Conservation (phyloP, 2,329 filamentous ascomycete genomes). For the Aspergillus pseudonomiae region DNA sequence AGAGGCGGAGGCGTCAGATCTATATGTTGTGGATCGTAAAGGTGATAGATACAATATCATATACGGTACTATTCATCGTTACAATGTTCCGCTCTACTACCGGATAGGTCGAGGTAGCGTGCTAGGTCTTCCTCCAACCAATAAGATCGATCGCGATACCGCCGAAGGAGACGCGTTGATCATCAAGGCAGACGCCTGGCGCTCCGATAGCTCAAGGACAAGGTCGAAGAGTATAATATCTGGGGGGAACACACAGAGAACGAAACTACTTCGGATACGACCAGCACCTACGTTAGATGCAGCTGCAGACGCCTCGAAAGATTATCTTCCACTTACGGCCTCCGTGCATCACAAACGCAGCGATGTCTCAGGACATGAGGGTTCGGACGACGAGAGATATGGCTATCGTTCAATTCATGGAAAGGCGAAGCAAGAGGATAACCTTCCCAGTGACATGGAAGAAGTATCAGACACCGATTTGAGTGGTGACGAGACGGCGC, state of each 20-base stretch:
- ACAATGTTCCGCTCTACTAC: conserved; percentile 70
- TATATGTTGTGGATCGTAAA: conserved; percentile 69
- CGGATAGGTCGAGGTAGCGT: conserved; percentile 70
- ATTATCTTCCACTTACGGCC: conserved; percentile 37
- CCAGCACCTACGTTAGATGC: conserved; percentile 20
- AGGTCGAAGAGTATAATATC: conserved; percentile 48
- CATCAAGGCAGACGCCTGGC: conserved; percentile 33
- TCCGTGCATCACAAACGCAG: conserved; percentile 45
- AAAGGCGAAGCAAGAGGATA: conserved; percentile 56
- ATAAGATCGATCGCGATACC: conserved; percentile 69
- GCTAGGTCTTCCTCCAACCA: conserved; percentile 63
- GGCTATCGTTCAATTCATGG: conserved; percentile 68
- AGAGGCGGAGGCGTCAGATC: conserved; percentile 27
- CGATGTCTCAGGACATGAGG: conserved; percentile 29
- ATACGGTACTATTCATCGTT: conserved; percentile 74
- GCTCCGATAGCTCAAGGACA: conserved; percentile 49
- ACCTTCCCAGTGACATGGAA: conserved; percentile 52
- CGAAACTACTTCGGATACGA: conserved; percentile 31
- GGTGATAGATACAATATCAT: conserved; percentile 76
- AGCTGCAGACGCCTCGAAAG: conserved; percentile 27
- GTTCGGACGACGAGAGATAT: conserved; percentile 54
- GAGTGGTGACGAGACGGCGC: conserved; percentile 41
- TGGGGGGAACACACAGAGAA: conserved; percentile 24
- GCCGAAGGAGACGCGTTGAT: conserved; percentile 44
- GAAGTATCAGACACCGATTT: conserved; percentile 53